phyloP scores from a whole-genome alignment of 768 basidiomycete genomes.

The Naganishia antarctica region DNA sequence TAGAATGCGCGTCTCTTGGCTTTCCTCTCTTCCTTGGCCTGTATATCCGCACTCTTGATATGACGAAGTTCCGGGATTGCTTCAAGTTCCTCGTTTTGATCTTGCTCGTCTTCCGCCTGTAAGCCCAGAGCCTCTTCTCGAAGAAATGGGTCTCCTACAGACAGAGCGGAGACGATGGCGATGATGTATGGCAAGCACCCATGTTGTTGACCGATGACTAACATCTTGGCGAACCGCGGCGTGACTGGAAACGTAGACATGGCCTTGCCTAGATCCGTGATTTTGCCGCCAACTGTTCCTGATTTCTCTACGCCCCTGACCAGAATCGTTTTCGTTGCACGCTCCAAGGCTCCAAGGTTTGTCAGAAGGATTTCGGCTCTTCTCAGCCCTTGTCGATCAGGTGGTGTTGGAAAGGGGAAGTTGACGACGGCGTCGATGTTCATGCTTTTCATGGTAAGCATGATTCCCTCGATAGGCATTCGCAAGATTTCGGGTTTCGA shows the following conservation, averaged over 20 bases:
- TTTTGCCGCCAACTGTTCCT: conserved; percentile 56
- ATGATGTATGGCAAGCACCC: conserved; percentile 88
- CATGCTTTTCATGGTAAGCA: conserved; percentile 99
- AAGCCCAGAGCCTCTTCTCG: conserved; percentile 61
- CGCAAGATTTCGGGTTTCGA: conserved; percentile 86
- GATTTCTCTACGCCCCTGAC: conserved; percentile 41
- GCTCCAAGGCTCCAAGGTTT: conserved; percentile 73
- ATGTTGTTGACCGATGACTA: conserved; percentile 77
- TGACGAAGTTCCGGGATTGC: conserved; percentile 52
- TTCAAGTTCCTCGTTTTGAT: conserved; percentile 52
- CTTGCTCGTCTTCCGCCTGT: conserved; percentile 51
- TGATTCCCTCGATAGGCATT: conserved; percentile 92
- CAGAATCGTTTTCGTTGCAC: conserved; percentile 44
- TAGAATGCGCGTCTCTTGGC: conserved; percentile 72
- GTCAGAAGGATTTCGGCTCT: conserved; percentile 76
- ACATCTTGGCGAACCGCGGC: conserved; percentile 91
- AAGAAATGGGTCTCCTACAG: conserved; percentile 93
- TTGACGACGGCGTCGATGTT: conserved; percentile 93
- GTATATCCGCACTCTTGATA: conserved; percentile 47
- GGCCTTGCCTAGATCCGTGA: conserved; percentile 81
- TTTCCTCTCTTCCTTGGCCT: conserved; percentile 54
- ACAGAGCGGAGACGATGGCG: conserved; percentile 79
- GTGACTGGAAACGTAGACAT: conserved; percentile 94
- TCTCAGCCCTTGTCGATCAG: conserved; percentile 66
- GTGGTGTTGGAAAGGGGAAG: conserved; percentile 97